Evolutionary conservation across 768 basidiomycete species (phyloP).

Genomic region (Heimioporus sp.): DNA sequence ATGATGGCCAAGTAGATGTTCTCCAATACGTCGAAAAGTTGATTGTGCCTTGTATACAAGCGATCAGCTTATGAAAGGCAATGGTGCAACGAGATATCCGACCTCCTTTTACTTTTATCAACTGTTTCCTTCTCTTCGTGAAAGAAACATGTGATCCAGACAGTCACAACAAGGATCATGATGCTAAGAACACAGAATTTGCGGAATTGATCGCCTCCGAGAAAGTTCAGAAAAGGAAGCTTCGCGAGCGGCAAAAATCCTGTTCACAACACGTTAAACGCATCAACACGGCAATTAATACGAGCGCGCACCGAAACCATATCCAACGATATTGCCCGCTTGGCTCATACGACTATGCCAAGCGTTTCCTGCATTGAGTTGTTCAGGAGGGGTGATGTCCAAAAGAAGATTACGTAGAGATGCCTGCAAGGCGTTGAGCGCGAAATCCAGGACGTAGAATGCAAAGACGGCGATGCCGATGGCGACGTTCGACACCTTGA

Average conservation of each 20-base stretch:
- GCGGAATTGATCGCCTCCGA: slow-evolving; percentile 93
- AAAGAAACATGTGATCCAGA: slow-evolving; percentile 84
- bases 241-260: slow-evolving; percentile 88
- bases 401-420: slow-evolving; percentile 91
- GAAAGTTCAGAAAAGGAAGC: slow-evolving; percentile 70
- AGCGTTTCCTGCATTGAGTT: slow-evolving; percentile 92
- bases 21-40: slow-evolving; percentile 66
- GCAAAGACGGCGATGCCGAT: slow-evolving; percentile 85
- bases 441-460: slow-evolving; percentile 95
- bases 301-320: slow-evolving; percentile 69
- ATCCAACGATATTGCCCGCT: slow-evolving; percentile 95
- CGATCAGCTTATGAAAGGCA: neutral
- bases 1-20: slow-evolving; percentile 75
- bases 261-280: slow-evolving; percentile 24
- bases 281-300: neutral
- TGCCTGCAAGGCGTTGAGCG: slow-evolving; percentile 93
- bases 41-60: slow-evolving; percentile 37
- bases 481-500: slow-evolving; percentile 63
- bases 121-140: slow-evolving; percentile 78
- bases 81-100: slow-evolving; percentile 5
- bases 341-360: slow-evolving; percentile 98
- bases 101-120: slow-evolving; percentile 44
- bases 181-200: slow-evolving; percentile 92
- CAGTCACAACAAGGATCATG: slow-evolving; percentile 72
- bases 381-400: slow-evolving; percentile 85